Evolutionary conservation across 2,329 filamentous ascomycete genomes (phyloP), one percentile per base, ranked within the genome.

Genomic region (Scedosporium boydii): DNA sequence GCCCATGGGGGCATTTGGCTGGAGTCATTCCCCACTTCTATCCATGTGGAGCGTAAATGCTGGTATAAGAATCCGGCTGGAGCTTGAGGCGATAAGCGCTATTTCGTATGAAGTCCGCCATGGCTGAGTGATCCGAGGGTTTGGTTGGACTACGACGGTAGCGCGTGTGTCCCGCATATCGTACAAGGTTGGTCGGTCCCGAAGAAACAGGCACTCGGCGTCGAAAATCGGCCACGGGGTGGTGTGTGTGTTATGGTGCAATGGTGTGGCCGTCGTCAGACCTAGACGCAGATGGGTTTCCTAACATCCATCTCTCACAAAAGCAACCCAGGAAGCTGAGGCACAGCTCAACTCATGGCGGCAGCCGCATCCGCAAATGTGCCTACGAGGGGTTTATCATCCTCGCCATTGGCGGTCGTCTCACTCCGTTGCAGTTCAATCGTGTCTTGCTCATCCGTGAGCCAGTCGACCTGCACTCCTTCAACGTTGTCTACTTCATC

Each of bases 291-390:
- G 3, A 21, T 7, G 16, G 16, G 46, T 38, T 38, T 38, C 34
- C 34, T 38, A 12, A 38, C 34, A 14, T 38, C 34, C 34, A 2
- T 14, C 34, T 38, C 10, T 38, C 34, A 14, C 34, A 38, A 38
- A 38, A 38, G 9, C 34, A 38, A 9, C 34, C 34, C 3, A 38
- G 10, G 34, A 38, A 38, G 34, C 34, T 14, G 34, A 38, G 10
- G 34, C 4, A 38, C 10, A 14, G 10, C 27, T 70, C 66, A 74
- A 68, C 75, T 75, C 74, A 82, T 81, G 16, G 78, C 80, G 10
- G 79, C 79, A 23, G 81, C 82, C 23, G 83, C 83, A 68, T 86
- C 83, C 55, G 81, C 80, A 74, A 86, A 86, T 16, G 83, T 85
- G 53, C 83, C 83, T 14, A 86, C 82, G 48, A 86, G 77, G 56